phyloP scores from a whole-genome alignment of 495 filamentous ascomycete species.

The Aspergillus hancockii region DNA sequence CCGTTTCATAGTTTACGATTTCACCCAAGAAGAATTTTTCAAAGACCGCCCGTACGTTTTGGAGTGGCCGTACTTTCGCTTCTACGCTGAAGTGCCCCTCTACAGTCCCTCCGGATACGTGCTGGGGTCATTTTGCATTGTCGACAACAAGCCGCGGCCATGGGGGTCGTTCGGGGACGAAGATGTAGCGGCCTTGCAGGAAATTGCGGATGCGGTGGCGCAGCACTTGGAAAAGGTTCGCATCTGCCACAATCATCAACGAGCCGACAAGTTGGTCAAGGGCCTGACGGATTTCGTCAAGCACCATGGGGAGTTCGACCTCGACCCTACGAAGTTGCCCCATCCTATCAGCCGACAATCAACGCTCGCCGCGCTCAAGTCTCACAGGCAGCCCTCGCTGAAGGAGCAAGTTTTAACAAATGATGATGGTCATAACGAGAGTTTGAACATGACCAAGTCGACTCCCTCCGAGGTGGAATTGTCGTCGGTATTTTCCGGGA shows the following conservation, averaged over 20 bases:
- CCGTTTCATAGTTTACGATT: conserved; percentile 46
- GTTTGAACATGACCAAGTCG: neutral
- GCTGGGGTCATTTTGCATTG: conserved; percentile 63
- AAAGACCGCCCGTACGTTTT: conserved; percentile 39
- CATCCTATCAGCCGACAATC: neutral
- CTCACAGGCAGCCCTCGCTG: conserved; percentile 19
- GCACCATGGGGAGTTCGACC: conserved; percentile 11
- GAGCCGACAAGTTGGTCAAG: conserved; percentile 21
- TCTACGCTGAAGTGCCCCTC: conserved; percentile 66
- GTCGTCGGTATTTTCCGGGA: neutral
- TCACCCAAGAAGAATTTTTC: conserved; percentile 45
- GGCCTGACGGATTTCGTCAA: conserved; percentile 27
- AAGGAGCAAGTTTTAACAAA: neutral
- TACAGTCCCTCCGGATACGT: conserved; percentile 54
- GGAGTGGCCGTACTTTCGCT: conserved; percentile 42
- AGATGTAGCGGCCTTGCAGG: conserved; percentile 28
- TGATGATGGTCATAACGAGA: neutral
- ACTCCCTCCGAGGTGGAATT: conserved; percentile 16
- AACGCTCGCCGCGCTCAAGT: conserved; percentile 39
- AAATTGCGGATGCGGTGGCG: conserved; percentile 26
- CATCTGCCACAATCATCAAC: conserved; percentile 17
- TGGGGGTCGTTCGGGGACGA: conserved; percentile 26
- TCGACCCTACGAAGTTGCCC: conserved; percentile 3
- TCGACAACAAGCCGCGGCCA: conserved; percentile 56
- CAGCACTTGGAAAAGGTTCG: conserved; percentile 27